phyloP scores from a whole-genome alignment of 208 protist species.

The Trypanosoma congolense region DNA sequence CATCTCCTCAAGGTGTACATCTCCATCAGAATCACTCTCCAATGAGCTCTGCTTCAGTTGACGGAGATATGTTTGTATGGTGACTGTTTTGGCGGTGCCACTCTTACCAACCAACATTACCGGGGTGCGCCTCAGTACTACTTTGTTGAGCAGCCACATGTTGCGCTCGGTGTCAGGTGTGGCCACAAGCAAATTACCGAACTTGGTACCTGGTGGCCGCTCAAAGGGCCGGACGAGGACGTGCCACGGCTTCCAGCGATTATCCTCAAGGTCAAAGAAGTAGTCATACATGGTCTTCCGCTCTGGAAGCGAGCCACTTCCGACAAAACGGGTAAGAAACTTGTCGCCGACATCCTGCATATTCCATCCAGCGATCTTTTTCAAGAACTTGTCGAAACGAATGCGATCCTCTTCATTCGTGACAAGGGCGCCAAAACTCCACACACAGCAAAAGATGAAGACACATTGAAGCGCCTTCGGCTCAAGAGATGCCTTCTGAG shows the following conservation, averaged over 20 bases:
- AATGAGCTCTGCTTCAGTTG: conserved; percentile 77
- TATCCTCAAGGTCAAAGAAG: conserved; percentile 92
- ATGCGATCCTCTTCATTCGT: conserved; percentile 60
- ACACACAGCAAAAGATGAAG: conserved; percentile 95
- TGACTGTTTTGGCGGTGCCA: conserved; percentile 98
- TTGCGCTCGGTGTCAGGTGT: conserved; percentile 98
- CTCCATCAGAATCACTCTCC: conserved; percentile 32
- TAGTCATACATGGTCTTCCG: conserved; percentile 96
- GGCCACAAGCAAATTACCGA: conserved; percentile 96
- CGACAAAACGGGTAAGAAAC: conserved; percentile 87
- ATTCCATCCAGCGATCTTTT: conserved; percentile 89
- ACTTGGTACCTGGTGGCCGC: conserved; percentile 80
- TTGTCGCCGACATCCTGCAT: conserved; percentile 90
- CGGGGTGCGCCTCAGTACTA: conserved; percentile 88
- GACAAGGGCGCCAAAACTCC: conserved; percentile 94
- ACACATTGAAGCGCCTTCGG: conserved; percentile 91
- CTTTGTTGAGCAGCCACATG: conserved; percentile 94
- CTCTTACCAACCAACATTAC: conserved; percentile 96
- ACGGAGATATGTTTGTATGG: conserved; percentile 93
- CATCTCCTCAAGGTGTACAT: conserved; percentile 85
- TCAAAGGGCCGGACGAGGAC: conserved; percentile 90
- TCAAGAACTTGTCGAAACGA: conserved; percentile 95
- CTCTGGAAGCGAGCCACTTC: conserved; percentile 86
- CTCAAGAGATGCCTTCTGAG: conserved; percentile 71
- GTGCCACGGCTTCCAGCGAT: conserved; percentile 95